Percentiles rank a stretch among this genome's conserved stretches.
Conservation (phyloP, 306 rosid species). For the Glycine tomentella region DNA sequence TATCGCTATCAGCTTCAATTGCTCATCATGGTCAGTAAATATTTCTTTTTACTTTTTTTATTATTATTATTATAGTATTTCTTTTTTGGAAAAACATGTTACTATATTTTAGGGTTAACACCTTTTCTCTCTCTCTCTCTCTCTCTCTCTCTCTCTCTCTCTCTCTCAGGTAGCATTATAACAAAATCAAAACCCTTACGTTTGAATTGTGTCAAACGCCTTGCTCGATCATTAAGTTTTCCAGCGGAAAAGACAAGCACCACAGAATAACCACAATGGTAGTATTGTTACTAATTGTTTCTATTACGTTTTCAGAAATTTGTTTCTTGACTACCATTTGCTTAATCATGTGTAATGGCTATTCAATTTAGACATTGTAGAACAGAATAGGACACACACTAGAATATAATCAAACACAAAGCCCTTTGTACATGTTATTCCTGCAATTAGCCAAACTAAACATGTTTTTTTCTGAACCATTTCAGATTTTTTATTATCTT, state of each 20-base stretch:
- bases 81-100: too few species aligned
- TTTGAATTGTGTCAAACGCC: slow-evolving; percentile 57
- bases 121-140: too few species aligned
- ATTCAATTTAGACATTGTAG: neutral
- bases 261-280: slow-evolving; percentile 31
- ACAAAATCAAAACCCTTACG: slow-evolving; percentile 40
- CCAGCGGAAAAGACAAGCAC: slow-evolving; percentile 15
- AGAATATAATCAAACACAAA: neutral
- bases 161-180: slow-evolving; percentile 37
- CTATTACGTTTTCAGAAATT: neutral
- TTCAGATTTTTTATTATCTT: too few species aligned
- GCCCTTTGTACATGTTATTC: neutral
- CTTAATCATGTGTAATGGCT: too few species aligned
- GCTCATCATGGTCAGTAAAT: slow-evolving; percentile 42
- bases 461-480: too few species aligned
- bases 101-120: neutral
- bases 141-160: too few species aligned
- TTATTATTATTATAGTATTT: too few species aligned
- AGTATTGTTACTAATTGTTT: too few species aligned
- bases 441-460: too few species aligned
- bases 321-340: neutral
- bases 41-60: too few species aligned
- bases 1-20: neutral
- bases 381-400: too few species aligned
- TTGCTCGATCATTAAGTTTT: slow-evolving; percentile 52